Evolutionary conservation across 352 stramenopile species (phyloP), one percentile per base, ranked within the genome.

Genomic region (Aphanomyces astaci): DNA sequence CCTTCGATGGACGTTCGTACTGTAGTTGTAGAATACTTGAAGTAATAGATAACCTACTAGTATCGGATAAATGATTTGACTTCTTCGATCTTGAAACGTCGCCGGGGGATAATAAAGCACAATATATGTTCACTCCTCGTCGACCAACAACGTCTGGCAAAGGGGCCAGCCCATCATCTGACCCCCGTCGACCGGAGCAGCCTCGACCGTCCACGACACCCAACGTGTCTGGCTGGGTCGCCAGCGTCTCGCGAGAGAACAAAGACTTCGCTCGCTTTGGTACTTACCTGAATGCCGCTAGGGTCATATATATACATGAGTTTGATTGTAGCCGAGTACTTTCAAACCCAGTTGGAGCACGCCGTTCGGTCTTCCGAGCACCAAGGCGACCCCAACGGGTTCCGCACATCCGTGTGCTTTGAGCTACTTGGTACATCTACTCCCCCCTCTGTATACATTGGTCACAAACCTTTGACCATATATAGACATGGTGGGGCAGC

Each of bases 341-440:
- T 24, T 28, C 28, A 67, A 28, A 2, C 30, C 40, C 72, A 87
- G 49, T 76, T 89, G 24, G 71, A 66, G 9, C 78, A 75, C 15
- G 76, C 79, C 13, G 43, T 89, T 30, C 72, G 77, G 28, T 83
- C 82, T 0, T 86, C 80, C 10, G 75, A 76, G 3, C 82, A 89
- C 22, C 71, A 88, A 0, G 79, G 80, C 5, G 62, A 76, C 0
- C 80, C 79, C 1, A 88, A 89, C 60, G 68, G 72, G 13, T 78
- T 90, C 9, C 80, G 82, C 15, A 86, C 80, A 0, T 79, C 79
- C 9, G 74, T 89, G 17, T 84, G 77, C 33, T 80, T 87, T 32
- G 77, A 88, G 49, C 72, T 88, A 0, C 52, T 89, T 9, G 22
- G 36, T 19, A 77, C 78, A 48, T 39, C 13, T n/a, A n/a, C n/a